Percentiles rank a stretch among this genome's conserved stretches.
These are phyloP conservation scores for Didymella glomerata DNA, from an alignment of 2,329 filamentous ascomycete species.

Conservation along the genomic window DNA sequence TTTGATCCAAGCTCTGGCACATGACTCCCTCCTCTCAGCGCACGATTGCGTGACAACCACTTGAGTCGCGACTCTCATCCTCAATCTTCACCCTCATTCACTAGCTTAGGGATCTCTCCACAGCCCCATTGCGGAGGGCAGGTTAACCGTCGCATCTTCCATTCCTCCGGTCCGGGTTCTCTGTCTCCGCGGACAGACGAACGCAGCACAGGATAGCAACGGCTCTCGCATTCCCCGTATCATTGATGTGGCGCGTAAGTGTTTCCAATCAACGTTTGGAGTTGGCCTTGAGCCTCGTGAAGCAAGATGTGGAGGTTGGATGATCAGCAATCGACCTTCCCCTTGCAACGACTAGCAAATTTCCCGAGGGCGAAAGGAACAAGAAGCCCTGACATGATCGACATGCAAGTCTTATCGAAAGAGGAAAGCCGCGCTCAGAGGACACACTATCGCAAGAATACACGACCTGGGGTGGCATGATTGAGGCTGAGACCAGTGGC, in stretches of 20 bases:
- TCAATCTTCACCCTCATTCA: constrained; percentile 6
- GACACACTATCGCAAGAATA: constrained; percentile 1
- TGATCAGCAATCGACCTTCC: constrained; percentile 14
- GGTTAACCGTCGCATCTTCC: constrained; percentile 17
- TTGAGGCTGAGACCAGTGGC: constrained; percentile 2
- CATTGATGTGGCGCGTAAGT: neutral
- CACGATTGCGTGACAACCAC: constrained; percentile 7
- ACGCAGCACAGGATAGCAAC: constrained; percentile 9
- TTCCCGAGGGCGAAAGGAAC: constrained; percentile 18
- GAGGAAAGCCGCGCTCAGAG: constrained; percentile 11
- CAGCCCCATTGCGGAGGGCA: constrained; percentile 22
- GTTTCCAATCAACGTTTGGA: neutral
- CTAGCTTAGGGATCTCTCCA: constrained; percentile 21
- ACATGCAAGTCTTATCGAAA: constrained; percentile 12
- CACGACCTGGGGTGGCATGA: neutral
- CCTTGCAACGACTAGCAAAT: constrained; percentile 3
- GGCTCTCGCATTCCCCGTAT: constrained; percentile 4
- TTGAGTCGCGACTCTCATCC: constrained; percentile 12
- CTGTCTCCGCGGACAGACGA: constrained; percentile 15
- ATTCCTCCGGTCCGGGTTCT: constrained; percentile 7
- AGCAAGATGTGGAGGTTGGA: constrained; percentile 1
- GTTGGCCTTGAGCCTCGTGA: neutral
- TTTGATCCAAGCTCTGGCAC: constrained; percentile 14
- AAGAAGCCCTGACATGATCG: constrained; percentile 18
- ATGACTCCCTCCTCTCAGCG: constrained; percentile 1